Conservation (phyloP, 805 yeast genomes). For the Wickerhamomyces tratensis region DNA sequence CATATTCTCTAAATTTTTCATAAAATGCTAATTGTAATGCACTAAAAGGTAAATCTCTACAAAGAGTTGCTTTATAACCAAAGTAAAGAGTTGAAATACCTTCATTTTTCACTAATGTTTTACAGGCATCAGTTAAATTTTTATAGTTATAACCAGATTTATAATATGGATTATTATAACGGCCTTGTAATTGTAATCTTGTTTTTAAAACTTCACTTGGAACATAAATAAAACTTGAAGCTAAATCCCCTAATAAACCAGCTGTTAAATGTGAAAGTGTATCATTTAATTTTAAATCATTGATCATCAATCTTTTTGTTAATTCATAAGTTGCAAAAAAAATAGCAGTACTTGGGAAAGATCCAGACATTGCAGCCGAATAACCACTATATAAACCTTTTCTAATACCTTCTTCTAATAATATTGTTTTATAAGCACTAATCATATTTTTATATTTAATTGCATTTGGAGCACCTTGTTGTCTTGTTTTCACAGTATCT, state of each 20-base stretch:
- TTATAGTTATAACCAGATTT: slow-evolving; percentile 80
- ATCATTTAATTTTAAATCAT: slow-evolving; percentile 58
- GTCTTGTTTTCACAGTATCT: slow-evolving; percentile 95
- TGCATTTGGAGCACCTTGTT: slow-evolving; percentile 80
- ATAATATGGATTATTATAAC: slow-evolving; percentile 69
- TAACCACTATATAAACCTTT: slow-evolving; percentile 91
- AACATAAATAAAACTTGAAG: slow-evolving; percentile 80
- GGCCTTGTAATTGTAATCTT: slow-evolving; percentile 86
- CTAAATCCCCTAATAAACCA: slow-evolving; percentile 91
- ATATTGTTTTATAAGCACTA: slow-evolving; percentile 67
- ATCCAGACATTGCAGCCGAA: slow-evolving; percentile 84
- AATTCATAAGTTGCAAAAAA: slow-evolving; percentile 88
- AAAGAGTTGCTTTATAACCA: slow-evolving; percentile 91
- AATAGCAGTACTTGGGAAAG: slow-evolving; percentile 89
- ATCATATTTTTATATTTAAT: slow-evolving; percentile 65
- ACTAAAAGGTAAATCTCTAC: slow-evolving; percentile 90
- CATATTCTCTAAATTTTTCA: slow-evolving; percentile 65
- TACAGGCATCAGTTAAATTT: slow-evolving; percentile 63
- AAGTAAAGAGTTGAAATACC: slow-evolving; percentile 70
- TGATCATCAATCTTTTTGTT: slow-evolving; percentile 61
- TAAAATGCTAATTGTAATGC: slow-evolving; percentile 95
- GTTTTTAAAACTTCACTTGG: slow-evolving; percentile 95
- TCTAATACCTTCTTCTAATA: slow-evolving; percentile 73
- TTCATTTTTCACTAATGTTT: slow-evolving; percentile 54
- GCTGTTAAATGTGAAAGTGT: slow-evolving; percentile 73